Percentiles rank a stretch among this genome's conserved stretches.
Evolutionary conservation across 1,139 yeast species (phyloP).

Genomic region (Martiniozyma asiatica): DNA sequence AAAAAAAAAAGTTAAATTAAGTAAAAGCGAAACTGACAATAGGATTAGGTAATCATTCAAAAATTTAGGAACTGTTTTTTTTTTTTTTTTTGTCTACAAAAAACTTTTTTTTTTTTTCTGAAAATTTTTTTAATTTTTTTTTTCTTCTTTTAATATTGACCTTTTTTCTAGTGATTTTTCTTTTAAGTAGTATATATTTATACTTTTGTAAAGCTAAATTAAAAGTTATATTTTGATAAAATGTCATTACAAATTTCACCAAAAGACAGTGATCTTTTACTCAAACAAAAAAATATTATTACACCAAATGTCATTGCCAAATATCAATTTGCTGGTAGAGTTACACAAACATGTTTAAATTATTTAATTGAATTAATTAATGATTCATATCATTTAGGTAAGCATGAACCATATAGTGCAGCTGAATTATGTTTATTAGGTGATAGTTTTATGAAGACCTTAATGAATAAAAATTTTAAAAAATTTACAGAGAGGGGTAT

Average conservation of each 20-base stretch:
- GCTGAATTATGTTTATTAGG: conserved; percentile 76
- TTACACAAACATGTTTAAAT: conserved; percentile 74
- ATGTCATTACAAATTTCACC: conserved; percentile 23
- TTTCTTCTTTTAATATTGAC: too few species aligned
- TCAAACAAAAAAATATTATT: conserved; percentile 63
- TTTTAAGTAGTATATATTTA: too few species aligned
- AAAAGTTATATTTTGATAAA: background rate
- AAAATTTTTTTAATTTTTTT: too few species aligned
- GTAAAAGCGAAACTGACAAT: too few species aligned
- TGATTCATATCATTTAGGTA: conserved; percentile 51
- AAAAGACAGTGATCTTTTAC: conserved; percentile 54
- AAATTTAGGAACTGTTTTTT: too few species aligned
- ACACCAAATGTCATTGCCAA: conserved; percentile 56
- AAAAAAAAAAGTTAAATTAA: too few species aligned
- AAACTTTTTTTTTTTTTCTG: too few species aligned
- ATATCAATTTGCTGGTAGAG: conserved; percentile 83
- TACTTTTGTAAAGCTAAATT: too few species aligned
- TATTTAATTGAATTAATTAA: conserved; percentile 58
- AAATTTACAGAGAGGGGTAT: conserved; percentile 74
- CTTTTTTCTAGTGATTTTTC: too few species aligned
- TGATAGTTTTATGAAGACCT: conserved; percentile 55
- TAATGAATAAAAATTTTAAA: conserved; percentile 43
- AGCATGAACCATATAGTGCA: conserved; percentile 37
- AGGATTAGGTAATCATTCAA: too few species aligned
- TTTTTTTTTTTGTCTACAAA: too few species aligned